phyloP scores from a whole-genome alignment of 2,329 filamentous ascomycete genomes.

The Myriosclerotinia curreyana region DNA sequence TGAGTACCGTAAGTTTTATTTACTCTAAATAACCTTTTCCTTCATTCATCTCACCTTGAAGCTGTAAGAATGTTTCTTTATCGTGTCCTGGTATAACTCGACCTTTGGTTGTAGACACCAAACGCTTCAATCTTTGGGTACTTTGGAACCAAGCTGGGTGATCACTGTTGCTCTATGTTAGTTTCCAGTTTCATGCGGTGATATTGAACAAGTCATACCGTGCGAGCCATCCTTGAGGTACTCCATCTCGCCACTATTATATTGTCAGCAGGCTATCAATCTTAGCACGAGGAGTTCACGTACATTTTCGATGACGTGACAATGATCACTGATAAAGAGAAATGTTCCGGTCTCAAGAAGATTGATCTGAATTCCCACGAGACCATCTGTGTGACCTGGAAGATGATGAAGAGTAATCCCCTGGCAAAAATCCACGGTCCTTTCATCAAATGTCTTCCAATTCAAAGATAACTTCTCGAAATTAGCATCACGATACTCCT shows the following conservation, averaged over 20 bases:
- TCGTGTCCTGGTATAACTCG: conserved; percentile 35
- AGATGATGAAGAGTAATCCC: conserved; percentile 40
- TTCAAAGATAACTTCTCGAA: conserved; percentile 40
- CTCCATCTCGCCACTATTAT: conserved; percentile 33
- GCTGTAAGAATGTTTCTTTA: conserved; percentile 33
- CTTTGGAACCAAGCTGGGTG: conserved; percentile 40
- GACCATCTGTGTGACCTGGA: conserved; percentile 35
- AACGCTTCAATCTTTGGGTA: conserved; percentile 37
- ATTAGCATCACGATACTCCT: not conserved
- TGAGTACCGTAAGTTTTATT: not conserved
- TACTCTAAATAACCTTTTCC: conserved; percentile 17
- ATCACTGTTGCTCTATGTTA: conserved; percentile 30
- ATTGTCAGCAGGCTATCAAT: conserved; percentile 1
- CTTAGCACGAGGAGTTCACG: conserved; percentile 13
- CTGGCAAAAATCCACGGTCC: conserved; percentile 42
- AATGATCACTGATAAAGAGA: conserved; percentile 40
- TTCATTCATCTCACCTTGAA: conserved; percentile 34
- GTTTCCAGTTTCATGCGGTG: not conserved
- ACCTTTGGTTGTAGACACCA: conserved; percentile 36
- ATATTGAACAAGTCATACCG: conserved; percentile 26
- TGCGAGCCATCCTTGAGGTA: conserved; percentile 40
- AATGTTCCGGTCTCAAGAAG: conserved; percentile 38
- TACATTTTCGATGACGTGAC: conserved; percentile 39
- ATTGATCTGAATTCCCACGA: conserved; percentile 40
- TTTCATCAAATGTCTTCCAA: conserved; percentile 45